A percentile compares a stretch with the other conserved stretches of the same genome.
phyloP scores from a whole-genome alignment of 352 stramenopile species.

The Globisporangium yorkense region DNA sequence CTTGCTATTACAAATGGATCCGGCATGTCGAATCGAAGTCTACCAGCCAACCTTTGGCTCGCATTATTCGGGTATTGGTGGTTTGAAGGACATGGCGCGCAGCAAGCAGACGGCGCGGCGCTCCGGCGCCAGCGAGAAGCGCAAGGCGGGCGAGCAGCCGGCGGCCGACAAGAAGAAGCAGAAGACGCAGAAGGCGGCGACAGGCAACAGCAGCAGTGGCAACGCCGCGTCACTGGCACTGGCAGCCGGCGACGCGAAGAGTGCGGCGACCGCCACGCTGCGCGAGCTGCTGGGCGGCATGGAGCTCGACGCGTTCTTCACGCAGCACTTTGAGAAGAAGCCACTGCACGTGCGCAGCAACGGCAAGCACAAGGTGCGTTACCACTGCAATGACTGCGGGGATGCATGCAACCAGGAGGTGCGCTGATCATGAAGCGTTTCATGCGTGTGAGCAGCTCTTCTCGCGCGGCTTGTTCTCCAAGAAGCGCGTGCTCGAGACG shows the following conservation, averaged over 20 bases:
- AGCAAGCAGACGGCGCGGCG: slow-evolving; percentile 33
- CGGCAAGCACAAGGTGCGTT: slow-evolving; percentile 27
- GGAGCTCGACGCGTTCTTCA: slow-evolving; percentile 49
- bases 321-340: slow-evolving; percentile 84
- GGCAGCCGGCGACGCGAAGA: slow-evolving; percentile 6
- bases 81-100: background rate
- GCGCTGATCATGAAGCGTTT: background rate
- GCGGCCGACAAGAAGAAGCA: background rate
- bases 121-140: slow-evolving; percentile 10
- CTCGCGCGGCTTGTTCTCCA: slow-evolving; percentile 51
- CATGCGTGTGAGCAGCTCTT: slow-evolving; percentile 30
- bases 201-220: background rate
- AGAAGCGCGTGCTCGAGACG: slow-evolving; percentile 58
- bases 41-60: background rate
- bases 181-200: slow-evolving; percentile 12
- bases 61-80: no score
- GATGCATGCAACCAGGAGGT: background rate
- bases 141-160: slow-evolving; percentile 5
- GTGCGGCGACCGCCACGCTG: slow-evolving; percentile 25
- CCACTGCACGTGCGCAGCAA: slow-evolving; percentile 57
- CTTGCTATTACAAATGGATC: no score
- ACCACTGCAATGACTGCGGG: background rate
- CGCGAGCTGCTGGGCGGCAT: slow-evolving; percentile 61
- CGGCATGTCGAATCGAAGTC: background rate
- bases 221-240: background rate